These are phyloP conservation scores for Epichloe baconii DNA, from an alignment of 2,329 filamentous ascomycete genomes.

Conservation along the genomic window DNA sequence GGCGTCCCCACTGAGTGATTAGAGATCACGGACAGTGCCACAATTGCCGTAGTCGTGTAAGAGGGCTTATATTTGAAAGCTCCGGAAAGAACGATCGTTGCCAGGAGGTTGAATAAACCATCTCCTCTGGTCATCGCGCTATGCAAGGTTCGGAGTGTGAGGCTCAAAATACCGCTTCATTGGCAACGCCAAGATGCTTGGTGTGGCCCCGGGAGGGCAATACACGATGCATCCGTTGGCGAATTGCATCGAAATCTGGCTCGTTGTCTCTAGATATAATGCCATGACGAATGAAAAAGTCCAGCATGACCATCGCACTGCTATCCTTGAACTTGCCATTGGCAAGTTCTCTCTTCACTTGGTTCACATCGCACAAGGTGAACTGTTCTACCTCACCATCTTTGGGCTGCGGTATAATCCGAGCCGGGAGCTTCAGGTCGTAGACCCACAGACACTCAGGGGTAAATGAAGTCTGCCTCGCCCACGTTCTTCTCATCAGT, in stretches of 20 bases:
- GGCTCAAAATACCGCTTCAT: background rate
- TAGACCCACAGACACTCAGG: constrained; percentile 88
- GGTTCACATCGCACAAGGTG: constrained; percentile 60
- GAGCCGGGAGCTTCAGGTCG: constrained; percentile 63
- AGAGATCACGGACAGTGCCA: background rate
- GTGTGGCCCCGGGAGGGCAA: constrained; percentile 63
- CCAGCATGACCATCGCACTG: constrained; percentile 69
- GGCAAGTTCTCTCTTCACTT: constrained; percentile 57
- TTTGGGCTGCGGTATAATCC: constrained; percentile 58
- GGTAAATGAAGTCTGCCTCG: constrained; percentile 71
- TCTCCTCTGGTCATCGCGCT: background rate
- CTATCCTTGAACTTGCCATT: constrained; percentile 83
- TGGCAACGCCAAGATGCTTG: constrained; percentile 20
- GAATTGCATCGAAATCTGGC: constrained; percentile 63
- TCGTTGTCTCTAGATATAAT: constrained; percentile 71
- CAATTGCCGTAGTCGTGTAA: background rate
- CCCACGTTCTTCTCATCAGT: constrained; percentile 65
- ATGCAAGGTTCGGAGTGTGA: background rate
- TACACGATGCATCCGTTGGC: constrained; percentile 59
- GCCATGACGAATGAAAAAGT: constrained; percentile 82
- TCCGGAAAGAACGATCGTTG: background rate
- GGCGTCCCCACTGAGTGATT: background rate
- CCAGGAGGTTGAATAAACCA: background rate
- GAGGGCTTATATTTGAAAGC: background rate
- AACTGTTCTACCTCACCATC: constrained; percentile 88